phyloP scores from a whole-genome alignment of 257 asterid species.

The Capsicum rhomboideum region DNA sequence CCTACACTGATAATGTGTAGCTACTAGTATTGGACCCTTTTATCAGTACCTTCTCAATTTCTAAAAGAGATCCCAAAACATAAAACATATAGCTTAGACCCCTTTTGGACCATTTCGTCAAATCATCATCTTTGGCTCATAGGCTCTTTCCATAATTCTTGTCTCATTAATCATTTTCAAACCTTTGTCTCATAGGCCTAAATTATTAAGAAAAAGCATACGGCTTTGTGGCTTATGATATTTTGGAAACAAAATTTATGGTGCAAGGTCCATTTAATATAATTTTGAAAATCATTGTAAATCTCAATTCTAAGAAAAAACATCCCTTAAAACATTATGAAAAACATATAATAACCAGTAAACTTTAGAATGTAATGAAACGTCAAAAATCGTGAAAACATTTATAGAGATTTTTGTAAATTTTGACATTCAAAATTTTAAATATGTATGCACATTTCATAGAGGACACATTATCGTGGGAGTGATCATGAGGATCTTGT shows the following conservation, averaged over 20 bases:
- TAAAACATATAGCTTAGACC: neutral
- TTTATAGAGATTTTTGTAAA: neutral
- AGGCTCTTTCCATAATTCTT: neutral
- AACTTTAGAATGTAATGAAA: neutral
- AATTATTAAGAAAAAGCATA: neutral
- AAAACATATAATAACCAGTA: too few species aligned
- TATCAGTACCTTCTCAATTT: too few species aligned
- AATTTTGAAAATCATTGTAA: neutral
- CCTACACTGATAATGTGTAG: too few species aligned
- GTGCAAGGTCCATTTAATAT: neutral
- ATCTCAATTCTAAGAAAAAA: neutral
- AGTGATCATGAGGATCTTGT: too few species aligned
- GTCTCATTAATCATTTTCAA: neutral
- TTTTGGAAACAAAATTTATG: neutral
- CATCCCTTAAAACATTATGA: neutral
- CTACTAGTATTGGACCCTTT: too few species aligned
- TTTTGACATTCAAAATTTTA: too few species aligned
- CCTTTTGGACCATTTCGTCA: neutral
- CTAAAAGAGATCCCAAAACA: neutral
- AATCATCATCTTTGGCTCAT: neutral
- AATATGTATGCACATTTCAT: too few species aligned
- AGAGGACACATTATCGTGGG: too few species aligned
- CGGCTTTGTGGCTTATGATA: neutral
- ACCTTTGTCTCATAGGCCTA: neutral
- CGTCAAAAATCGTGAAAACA: neutral